Evolutionary conservation across 116 monocot genomes (phyloP).

Genomic region (Cymodocea nodosa): DNA sequence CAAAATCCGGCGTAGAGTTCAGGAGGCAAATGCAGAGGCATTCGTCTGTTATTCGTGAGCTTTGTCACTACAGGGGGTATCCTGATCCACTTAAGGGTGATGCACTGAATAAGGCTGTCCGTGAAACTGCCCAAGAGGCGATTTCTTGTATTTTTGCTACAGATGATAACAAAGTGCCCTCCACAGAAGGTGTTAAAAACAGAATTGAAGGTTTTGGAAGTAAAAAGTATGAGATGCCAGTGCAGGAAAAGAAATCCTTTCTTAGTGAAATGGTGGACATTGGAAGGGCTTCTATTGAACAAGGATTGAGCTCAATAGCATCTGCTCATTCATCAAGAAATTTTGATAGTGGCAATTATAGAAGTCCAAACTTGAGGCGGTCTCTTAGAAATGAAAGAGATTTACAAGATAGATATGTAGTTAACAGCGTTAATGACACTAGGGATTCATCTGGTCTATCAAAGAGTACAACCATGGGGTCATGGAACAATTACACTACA

Average conservation of each 20-base stretch:
- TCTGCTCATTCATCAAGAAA: slow-evolving; percentile 65
- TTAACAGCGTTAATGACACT: slow-evolving; percentile 30
- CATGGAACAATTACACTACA: slow-evolving; percentile 9
- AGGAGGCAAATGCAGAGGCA: slow-evolving; percentile 92
- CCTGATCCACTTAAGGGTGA: slow-evolving; percentile 87
- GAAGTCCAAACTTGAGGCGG: slow-evolving; percentile 62
- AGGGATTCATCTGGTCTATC: slow-evolving; percentile 31
- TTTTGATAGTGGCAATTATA: slow-evolving; percentile 43
- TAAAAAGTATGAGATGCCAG: slow-evolving; percentile 60
- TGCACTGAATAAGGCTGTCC: slow-evolving; percentile 90
- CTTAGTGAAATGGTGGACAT: slow-evolving; percentile 85
- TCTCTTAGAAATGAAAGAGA: slow-evolving; percentile 73
- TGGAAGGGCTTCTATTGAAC: slow-evolving; percentile 40
- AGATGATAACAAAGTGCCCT: slow-evolving; percentile 48
- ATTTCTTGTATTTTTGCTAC: slow-evolving; percentile 63
- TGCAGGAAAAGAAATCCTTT: slow-evolving; percentile 85
- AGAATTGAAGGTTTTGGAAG: slow-evolving; percentile 95
- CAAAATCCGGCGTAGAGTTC: slow-evolving; percentile 80
- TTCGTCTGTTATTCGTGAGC: slow-evolving; percentile 51
- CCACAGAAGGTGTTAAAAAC: slow-evolving; percentile 43
- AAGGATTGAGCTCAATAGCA: slow-evolving; percentile 36
- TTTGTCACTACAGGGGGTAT: slow-evolving; percentile 84
- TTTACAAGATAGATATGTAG: slow-evolving; percentile 34
- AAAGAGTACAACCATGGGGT: slow-evolving; percentile 13
- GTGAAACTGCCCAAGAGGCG: slow-evolving; percentile 84